A percentile compares a stretch with the other conserved stretches of the same genome.
Evolutionary conservation across 108 stramenopile genomes (phyloP).

Genomic region (Skeletonema tropicum): DNA sequence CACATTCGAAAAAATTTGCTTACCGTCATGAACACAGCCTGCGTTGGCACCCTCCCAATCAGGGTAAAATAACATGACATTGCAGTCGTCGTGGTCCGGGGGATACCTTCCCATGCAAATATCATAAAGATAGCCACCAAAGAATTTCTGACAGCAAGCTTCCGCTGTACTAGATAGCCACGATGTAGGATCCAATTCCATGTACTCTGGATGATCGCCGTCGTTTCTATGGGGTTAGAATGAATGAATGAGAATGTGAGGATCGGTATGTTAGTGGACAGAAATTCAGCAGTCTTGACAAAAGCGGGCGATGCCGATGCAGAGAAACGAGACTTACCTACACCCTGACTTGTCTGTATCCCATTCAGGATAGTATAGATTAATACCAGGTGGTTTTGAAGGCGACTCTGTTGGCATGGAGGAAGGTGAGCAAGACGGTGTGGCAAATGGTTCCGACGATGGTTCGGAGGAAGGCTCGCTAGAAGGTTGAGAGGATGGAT

Average conservation of each 20-base stretch:
- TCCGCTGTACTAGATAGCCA: not conserved
- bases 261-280: no score
- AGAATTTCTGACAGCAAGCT: no score
- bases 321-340: not conserved
- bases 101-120: not conserved
- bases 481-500: not conserved
- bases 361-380: constrained; percentile 6
- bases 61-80: not conserved
- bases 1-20: no score
- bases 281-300: no score
- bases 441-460: not conserved
- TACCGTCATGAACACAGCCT: constrained; percentile 5
- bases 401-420: not conserved
- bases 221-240: not conserved
- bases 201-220: no score
- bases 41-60: constrained; percentile 7
- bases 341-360: not conserved
- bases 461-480: not conserved
- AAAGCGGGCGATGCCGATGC: no score
- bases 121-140: no score
- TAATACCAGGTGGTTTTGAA: not conserved
- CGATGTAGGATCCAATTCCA: not conserved
- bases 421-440: not conserved
- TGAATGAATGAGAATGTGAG: not conserved
- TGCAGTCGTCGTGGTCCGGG: not conserved